Base-by-base conservation (phyloP, 2,329 filamentous ascomycete species). In the Colletotrichum sansevieriae region DNA sequence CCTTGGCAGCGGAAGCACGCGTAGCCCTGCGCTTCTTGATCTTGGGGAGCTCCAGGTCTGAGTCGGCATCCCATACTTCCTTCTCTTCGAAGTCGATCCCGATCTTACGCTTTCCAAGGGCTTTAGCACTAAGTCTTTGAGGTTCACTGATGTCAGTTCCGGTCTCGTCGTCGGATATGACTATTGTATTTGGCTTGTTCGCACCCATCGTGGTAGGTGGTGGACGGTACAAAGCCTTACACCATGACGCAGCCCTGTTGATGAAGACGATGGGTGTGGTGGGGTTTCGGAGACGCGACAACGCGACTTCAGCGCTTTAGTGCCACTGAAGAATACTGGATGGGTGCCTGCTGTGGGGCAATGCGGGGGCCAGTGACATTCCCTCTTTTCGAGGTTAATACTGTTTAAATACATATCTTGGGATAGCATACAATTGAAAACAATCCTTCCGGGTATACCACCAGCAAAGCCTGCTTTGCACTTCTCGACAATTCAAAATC, bases 1-100 rank as follows among this genome's bases (percentile, higher is more conserved):
- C 46, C 13, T 74, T 80, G 84, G 12, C 79, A 72, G 63, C 75
- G 76, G 69, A 2, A n/a, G 13, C 52, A 6, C 80, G 82, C 15
- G 83, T 86, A 33, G 82, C 82, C 25, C 83, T 83, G 2, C 86
- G 83, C 58, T 88, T 87, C 75, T 90, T 91, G 76, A 89, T 90
- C n/a, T 85, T 83, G 46, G 87, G 80, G 71, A 93, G 93, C 8
- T 85, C 84, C 22, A 84, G 83, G 29, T 87, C 85, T 1, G 88
- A 88, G 41, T 91, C 88, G 65, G 89, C 88, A 3, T 85, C 86
- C 84, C 84, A 87, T n/a, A 80, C 75, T 1, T 85, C 79, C 72
- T 84, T 85, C 65, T 83, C 82, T 15, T 78, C 77, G 35, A 80
- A 73, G 7, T 79, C 75, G 10, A 73, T 51, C 3, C 78, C 75